Percentiles rank a stretch among this genome's conserved stretches.
These are phyloP conservation scores for Phaffomyces thermotolerans DNA, from an alignment of 805 yeast species.

Conservation along the genomic window DNA sequence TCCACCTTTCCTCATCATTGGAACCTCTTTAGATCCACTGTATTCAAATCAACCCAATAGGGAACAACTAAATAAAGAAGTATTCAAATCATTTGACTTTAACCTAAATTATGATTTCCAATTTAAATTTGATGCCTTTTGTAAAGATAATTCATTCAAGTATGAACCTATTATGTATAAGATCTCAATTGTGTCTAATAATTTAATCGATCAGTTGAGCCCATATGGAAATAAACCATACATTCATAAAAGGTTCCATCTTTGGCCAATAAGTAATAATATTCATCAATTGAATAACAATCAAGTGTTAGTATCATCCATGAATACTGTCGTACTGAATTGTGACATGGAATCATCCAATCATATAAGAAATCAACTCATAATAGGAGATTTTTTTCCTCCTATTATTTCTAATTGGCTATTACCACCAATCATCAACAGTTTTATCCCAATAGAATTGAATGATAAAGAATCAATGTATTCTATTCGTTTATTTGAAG, in stretches of 20 bases:
- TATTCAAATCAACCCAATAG: constrained; percentile 16
- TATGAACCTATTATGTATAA: constrained; percentile 19
- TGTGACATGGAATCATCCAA: constrained; percentile 7
- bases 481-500: constrained; percentile 10
- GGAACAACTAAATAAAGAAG: neutral
- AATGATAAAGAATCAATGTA: constrained; percentile 2
- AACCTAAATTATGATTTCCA: constrained; percentile 17
- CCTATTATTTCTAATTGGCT: constrained; percentile 12
- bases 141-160: constrained; percentile 3
- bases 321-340: constrained; percentile 16
- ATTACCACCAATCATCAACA: constrained; percentile 13
- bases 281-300: constrained; percentile 17
- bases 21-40: constrained; percentile 9
- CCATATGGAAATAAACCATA: constrained; percentile 13
- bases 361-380: no score
- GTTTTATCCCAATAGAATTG: constrained; percentile 1
- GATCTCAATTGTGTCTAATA: constrained; percentile 15
- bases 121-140: constrained; percentile 12
- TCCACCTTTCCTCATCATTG: constrained; percentile 19
- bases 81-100: constrained; percentile 8
- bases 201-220: constrained; percentile 9
- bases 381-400: constrained; percentile 9
- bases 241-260: constrained; percentile 11
- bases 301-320: constrained; percentile 14
- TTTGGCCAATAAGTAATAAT: constrained; percentile 21